Conservation (phyloP, 129 eudicot species). For the Flaveria sonorensis region DNA sequence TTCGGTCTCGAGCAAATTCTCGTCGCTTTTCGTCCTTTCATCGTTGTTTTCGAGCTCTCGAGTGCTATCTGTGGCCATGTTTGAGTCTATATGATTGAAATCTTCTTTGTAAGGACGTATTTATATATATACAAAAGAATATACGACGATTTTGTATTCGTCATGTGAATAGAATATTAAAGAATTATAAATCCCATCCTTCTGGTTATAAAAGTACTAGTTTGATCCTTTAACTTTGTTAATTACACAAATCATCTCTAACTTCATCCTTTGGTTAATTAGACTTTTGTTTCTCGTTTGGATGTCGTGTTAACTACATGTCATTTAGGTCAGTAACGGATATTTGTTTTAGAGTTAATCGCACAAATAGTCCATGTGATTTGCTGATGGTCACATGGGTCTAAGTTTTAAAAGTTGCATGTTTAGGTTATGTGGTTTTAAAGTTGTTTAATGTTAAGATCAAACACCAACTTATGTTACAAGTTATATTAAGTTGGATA, state of each 20-base stretch:
- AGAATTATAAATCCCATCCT: no score
- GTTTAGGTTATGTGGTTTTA: no score
- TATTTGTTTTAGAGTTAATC: no score
- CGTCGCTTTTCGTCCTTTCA: slow-evolving; percentile 1
- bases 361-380: no score
- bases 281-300: neutral
- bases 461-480: no score
- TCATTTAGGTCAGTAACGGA: no score
- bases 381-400: no score
- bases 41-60: slow-evolving; percentile 30
- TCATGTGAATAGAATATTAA: slow-evolving; percentile 12
- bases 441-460: no score
- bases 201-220: neutral
- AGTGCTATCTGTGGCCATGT: slow-evolving; percentile 29
- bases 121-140: neutral
- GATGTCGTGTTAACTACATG: no score
- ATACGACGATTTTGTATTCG: slow-evolving; percentile 1
- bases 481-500: no score
- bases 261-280: neutral
- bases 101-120: neutral
- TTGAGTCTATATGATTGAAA: slow-evolving; percentile 14
- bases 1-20: slow-evolving; percentile 19
- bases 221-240: neutral
- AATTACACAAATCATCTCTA: neutral
- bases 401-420: no score